Evolutionary conservation across 495 filamentous ascomycete genomes (phyloP), one percentile per base, ranked within the genome.

Genomic region (Thermochaetoides thermophila): DNA sequence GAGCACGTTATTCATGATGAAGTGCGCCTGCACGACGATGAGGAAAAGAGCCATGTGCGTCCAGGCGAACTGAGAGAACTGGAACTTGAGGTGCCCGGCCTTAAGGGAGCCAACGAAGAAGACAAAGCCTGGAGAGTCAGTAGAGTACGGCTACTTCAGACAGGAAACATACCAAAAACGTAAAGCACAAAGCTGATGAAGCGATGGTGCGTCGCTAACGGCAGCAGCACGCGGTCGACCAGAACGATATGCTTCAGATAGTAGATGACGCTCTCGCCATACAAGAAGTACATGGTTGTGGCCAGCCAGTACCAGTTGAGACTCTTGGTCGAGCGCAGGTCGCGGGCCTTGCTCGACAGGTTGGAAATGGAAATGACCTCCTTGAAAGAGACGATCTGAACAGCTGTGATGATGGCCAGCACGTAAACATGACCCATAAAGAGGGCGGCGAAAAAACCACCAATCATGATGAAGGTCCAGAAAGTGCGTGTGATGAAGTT

Each of bases 1-100:
- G 55, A 99, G 87, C 39, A 96, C 78, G 59, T 96, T 99, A 66
- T 99, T 96, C 81, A 99, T 95, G 56, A 99, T 84, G 51, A 99
- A 99, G 57, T 99, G 91, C 15, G 91, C 84, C 55, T 99, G 91
- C 9, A 94, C 84, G 16, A 95, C 85, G 44, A 99, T 95, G 48
- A 99, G 61, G 64, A 93, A 95, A 19, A 99, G 71, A 2, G 91
- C 91, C 84, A 99, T 95, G 55, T 99, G 91, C 2, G 89, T 94
- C 91, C 91, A 96, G 29, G 83, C 91, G 50, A 96, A 99, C 52
- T 99, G 87, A 26, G 85, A 87, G 63, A 99, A 99, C 57, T 99
- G 91, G 64, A 96, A 95, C 50, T 75, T 80, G 57, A 94, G 93
- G 54, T 94, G 84, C 8, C 87, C 87, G 42, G 87, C 81, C 56